Conservation (phyloP, 1,139 yeast genomes). For the Blastobotrys apis region DNA sequence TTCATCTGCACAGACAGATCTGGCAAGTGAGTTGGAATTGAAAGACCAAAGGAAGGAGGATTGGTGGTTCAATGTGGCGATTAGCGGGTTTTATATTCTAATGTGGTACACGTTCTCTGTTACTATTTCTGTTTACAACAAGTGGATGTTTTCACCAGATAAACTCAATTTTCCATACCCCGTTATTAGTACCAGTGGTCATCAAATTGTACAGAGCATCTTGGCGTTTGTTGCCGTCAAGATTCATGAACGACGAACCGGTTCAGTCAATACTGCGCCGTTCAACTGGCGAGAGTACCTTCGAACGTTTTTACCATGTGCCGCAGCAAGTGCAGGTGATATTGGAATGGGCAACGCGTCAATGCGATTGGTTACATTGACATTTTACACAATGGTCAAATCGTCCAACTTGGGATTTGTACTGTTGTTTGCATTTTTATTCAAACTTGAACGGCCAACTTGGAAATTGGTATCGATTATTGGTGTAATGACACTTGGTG, state of each 20-base stretch:
- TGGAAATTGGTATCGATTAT: conserved; percentile 66
- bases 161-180: conserved; percentile 79
- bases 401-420: conserved; percentile 86
- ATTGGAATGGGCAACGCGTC: conserved; percentile 90
- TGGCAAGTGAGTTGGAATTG: too few relatives aligned
- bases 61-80: conserved; percentile 7
- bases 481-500: conserved; percentile 72
- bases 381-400: conserved; percentile 90
- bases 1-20: too few relatives aligned
- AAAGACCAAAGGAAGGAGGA: conserved; percentile 2
- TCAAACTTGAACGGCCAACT: conserved; percentile 69
- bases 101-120: conserved; percentile 51
- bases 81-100: conserved; percentile 17
- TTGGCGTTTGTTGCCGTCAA: conserved; percentile 21
- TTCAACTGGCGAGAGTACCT: conserved; percentile 22
- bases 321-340: conserved; percentile 85
- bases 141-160: conserved; percentile 87
- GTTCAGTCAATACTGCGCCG: neutral
- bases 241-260: conserved; percentile 13
- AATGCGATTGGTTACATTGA: conserved; percentile 68
- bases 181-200: conserved; percentile 74
- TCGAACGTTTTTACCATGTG: conserved; percentile 71
- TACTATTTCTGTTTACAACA: conserved; percentile 81
- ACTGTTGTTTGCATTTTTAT: conserved; percentile 74
- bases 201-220: conserved; percentile 60